Conservation (phyloP, 306 rosid species). For the Clitoria ternatea region DNA sequence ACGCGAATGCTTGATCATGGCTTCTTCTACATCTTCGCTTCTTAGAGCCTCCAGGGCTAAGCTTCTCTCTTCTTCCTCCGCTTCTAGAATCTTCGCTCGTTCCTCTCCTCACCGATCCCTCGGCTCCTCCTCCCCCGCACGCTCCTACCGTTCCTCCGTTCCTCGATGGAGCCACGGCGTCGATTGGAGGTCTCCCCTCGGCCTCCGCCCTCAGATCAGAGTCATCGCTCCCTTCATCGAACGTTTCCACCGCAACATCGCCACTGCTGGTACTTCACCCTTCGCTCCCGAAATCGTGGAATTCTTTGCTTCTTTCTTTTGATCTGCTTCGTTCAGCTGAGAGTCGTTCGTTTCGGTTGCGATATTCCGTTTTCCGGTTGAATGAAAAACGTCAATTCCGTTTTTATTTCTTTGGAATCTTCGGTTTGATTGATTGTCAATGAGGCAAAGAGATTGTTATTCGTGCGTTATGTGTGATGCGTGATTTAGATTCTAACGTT, state of each 20-base stretch:
- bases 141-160: conserved; percentile 25
- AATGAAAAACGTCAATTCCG: not conserved
- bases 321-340: not conserved
- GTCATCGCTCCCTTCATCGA: conserved; percentile 67
- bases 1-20: conserved; percentile 46
- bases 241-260: conserved; percentile 68
- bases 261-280: conserved; percentile 57
- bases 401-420: not conserved
- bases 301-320: not conserved
- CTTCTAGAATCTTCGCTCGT: conserved; percentile 43
- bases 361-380: not conserved
- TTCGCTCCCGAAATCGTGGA: conserved; percentile 27
- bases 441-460: not conserved
- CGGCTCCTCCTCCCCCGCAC: conserved; percentile 38
- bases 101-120: conserved; percentile 32
- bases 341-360: not conserved
- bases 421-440: not conserved
- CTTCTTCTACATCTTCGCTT: conserved; percentile 56
- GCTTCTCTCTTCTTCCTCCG: conserved; percentile 26
- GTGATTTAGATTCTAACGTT: not conserved
- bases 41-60: conserved; percentile 63
- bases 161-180: conserved; percentile 78
- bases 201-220: conserved; percentile 84
- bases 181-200: conserved; percentile 57
- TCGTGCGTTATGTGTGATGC: not conserved